Evolutionary conservation across 1,139 yeast genomes (phyloP).

Genomic region (Magnusiomyces suaveolens): DNA sequence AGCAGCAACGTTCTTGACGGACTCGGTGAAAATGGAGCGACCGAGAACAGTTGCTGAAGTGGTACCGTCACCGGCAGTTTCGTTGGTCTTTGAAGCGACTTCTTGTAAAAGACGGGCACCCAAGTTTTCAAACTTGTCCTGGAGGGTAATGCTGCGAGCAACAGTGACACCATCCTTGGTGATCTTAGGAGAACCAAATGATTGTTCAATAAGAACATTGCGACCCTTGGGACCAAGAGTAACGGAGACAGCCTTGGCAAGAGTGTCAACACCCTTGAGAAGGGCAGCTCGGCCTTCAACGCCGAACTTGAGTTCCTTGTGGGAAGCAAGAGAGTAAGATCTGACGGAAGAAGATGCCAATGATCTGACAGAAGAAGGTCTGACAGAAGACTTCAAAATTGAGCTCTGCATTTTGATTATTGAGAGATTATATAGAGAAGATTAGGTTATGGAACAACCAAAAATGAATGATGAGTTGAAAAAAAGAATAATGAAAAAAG

Average conservation of each 20-base stretch:
- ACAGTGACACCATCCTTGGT: conserved; percentile 99
- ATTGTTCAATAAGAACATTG: conserved; percentile 93
- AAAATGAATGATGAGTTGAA: no score
- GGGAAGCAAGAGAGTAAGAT: conserved; percentile 46
- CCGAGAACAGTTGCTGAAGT: conserved; percentile 97
- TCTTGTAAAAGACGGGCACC: conserved; percentile 96
- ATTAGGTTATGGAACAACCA: no score
- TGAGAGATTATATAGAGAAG: no score
- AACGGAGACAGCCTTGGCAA: conserved; percentile 95
- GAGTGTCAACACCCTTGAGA: conserved; percentile 88
- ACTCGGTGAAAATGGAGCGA: conserved; percentile 92
- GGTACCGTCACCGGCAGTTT: conserved; percentile 98
- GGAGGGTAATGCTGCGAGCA: conserved; percentile 74
- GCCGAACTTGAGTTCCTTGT: conserved; percentile 95
- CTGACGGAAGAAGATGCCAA: conserved; percentile 23
- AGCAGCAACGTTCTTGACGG: conserved; percentile 97
- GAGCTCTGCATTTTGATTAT: conserved; percentile 8
- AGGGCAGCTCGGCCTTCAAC: conserved; percentile 98
- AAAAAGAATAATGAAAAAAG: no score
- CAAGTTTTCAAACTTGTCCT: conserved; percentile 92
- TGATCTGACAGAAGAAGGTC: conserved; percentile 17
- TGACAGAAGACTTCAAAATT: conserved; percentile 17
- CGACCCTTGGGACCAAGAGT: conserved; percentile 98
- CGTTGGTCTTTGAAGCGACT: conserved; percentile 97
- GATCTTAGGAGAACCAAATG: conserved; percentile 95